Conservation (phyloP, 2,329 filamentous ascomycete genomes). For the Penicillium sclerotiorum region DNA sequence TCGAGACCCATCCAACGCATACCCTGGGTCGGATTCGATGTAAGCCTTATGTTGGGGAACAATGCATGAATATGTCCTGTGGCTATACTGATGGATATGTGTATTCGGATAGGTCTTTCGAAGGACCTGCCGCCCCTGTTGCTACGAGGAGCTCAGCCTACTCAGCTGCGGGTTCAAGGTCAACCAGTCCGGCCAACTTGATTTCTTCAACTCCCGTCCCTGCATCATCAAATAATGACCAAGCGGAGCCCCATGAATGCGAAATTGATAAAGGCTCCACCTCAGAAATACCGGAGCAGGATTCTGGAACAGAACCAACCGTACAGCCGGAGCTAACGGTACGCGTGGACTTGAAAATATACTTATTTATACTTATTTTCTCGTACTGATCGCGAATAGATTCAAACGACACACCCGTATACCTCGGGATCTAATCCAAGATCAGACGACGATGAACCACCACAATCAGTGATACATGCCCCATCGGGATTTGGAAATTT, state of each 20-base stretch:
- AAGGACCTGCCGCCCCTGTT: slow-evolving; percentile 7
- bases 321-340: slow-evolving; percentile 29
- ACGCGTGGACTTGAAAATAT: slow-evolving; percentile 10
- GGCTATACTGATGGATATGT: too few relatives aligned
- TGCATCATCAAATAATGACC: not conserved
- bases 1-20: slow-evolving; percentile 20
- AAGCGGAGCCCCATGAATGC: slow-evolving; percentile 2
- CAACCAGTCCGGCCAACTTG: slow-evolving; percentile 2
- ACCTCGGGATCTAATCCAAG: slow-evolving; percentile 29
- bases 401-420: slow-evolving; percentile 30
- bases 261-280: not conserved
- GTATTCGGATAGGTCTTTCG: slow-evolving; percentile 24
- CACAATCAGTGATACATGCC: slow-evolving; percentile 88
- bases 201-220: slow-evolving; percentile 1
- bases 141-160: slow-evolving; percentile 10
- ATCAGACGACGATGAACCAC: slow-evolving; percentile 68
- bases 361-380: not conserved
- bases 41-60: slow-evolving; percentile 14
- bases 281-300: slow-evolving; percentile 7
- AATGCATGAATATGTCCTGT: not conserved
- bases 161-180: slow-evolving; percentile 1
- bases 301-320: not conserved
- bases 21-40: slow-evolving; percentile 22
- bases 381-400: slow-evolving; percentile 25
- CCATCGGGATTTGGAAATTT: slow-evolving; percentile 81